These are phyloP conservation scores for Citrullus mucosospermus DNA, from an alignment of 306 rosid genomes.

Conservation along the genomic window DNA sequence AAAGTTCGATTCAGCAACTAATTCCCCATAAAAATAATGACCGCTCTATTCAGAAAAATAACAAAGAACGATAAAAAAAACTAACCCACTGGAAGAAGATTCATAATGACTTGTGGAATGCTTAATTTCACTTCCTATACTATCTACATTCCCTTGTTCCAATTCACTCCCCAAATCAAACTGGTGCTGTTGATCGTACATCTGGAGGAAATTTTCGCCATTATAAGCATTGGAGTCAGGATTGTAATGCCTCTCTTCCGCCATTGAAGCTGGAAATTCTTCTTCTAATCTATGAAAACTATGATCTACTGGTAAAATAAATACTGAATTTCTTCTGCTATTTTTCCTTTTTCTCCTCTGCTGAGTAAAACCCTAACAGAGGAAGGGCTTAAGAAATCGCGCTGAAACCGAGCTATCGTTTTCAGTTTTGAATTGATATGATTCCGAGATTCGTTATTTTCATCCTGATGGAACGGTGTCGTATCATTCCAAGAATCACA, in stretches of 20 bases:
- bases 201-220: slow-evolving; percentile 5
- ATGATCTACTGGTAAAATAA: neutral
- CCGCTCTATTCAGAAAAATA: neutral
- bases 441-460: neutral
- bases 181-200: slow-evolving; percentile 6
- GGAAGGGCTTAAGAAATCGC: neutral
- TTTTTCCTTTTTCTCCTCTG: neutral
- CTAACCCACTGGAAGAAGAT: slow-evolving; percentile 38
- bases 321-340: no score
- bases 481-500: neutral
- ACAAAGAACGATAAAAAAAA: slow-evolving; percentile 1
- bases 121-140: slow-evolving; percentile 8
- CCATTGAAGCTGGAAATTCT: neutral
- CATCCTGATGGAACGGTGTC: neutral
- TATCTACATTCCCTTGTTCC: neutral
- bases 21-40: no score
- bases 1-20: neutral
- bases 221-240: slow-evolving; percentile 10
- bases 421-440: neutral
- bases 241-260: slow-evolving; percentile 14
- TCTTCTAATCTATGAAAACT: neutral
- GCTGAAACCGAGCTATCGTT: neutral
- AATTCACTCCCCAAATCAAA: slow-evolving; percentile 11
- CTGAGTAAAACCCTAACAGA: slow-evolving; percentile 1
- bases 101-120: slow-evolving; percentile 25